Percentiles rank a stretch among this genome's conserved stretches.
Evolutionary conservation across 2,329 filamentous ascomycete species (phyloP).

Genomic region (Alternaria sp.): DNA sequence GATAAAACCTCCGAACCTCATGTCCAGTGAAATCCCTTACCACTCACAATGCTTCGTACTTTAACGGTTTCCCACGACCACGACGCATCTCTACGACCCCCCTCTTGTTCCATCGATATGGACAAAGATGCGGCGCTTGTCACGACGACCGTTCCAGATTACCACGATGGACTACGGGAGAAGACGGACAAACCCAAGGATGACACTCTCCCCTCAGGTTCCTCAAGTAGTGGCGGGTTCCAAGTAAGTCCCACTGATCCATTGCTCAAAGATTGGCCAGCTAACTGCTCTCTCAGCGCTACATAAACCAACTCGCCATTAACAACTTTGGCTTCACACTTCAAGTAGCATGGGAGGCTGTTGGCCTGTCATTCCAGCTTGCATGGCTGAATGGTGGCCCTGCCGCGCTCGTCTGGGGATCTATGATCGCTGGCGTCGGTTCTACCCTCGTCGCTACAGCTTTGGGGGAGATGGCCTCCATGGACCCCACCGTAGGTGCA

Average conservation of each 20-base stretch:
- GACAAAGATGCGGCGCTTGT: not conserved
- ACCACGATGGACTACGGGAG: not conserved
- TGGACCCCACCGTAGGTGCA: conserved; percentile 30
- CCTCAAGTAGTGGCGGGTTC: not conserved
- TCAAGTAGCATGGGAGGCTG: not conserved
- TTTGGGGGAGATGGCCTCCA: conserved; percentile 32
- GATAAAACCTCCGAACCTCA: not conserved
- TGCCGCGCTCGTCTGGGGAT: not conserved
- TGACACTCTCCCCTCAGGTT: not conserved
- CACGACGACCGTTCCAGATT: not conserved
- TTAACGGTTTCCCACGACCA: not conserved
- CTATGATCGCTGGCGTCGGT: conserved; percentile 24
- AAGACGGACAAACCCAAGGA: not conserved
- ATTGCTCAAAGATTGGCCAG: not conserved
- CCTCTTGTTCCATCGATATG: not conserved
- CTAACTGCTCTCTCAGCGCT: not conserved
- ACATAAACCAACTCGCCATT: not conserved
- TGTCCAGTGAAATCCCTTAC: not conserved
- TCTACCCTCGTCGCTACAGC: conserved; percentile 36
- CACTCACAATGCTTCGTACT: not conserved
- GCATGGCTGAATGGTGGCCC: not conserved
- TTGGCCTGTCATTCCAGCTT: not conserved
- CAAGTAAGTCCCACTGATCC: not conserved
- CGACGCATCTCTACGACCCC: not conserved
- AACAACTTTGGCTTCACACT: not conserved